Evolutionary conservation across 2,329 filamentous ascomycete species (phyloP).

Genomic region (Exophiala oligosperma): DNA sequence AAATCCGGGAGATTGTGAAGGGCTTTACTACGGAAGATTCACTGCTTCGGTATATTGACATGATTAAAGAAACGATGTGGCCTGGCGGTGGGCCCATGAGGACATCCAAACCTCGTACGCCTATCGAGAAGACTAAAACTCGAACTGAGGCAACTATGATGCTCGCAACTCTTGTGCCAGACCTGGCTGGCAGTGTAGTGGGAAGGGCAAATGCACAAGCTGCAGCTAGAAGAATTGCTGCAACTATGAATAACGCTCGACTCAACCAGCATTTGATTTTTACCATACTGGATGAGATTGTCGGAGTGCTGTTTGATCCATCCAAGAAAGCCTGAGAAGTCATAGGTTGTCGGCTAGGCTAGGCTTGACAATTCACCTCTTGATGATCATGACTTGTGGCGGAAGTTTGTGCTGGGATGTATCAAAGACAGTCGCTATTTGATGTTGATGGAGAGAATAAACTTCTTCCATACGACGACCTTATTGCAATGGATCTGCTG

Average conservation of each 20-base stretch:
- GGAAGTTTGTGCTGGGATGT: no score
- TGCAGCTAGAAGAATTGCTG: slow-evolving; percentile 84
- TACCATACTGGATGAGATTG: slow-evolving; percentile 69
- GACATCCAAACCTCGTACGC: slow-evolving; percentile 58
- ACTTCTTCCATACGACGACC: no score
- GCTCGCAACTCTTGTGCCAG: slow-evolving; percentile 84
- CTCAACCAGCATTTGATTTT: slow-evolving; percentile 76
- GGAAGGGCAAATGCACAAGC: slow-evolving; percentile 88
- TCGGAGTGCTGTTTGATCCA: slow-evolving; percentile 61
- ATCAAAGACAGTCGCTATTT: no score
- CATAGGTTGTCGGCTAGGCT: neutral
- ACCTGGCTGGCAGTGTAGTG: slow-evolving; percentile 89
- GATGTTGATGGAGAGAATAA: no score
- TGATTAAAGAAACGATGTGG: slow-evolving; percentile 79
- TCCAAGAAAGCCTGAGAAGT: slow-evolving; percentile 10
- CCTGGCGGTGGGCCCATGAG: slow-evolving; percentile 55
- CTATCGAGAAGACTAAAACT: slow-evolving; percentile 74
- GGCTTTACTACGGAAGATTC: slow-evolving; percentile 74
- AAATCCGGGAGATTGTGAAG: slow-evolving; percentile 82
- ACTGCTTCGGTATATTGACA: slow-evolving; percentile 70
- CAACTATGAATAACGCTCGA: slow-evolving; percentile 84
- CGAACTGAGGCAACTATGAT: slow-evolving; percentile 85
- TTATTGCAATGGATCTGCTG: no score
- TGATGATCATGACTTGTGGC: no score
- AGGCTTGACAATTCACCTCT: neutral